These are phyloP conservation scores for Domatiomyces globalis DNA, from an alignment of 2,329 filamentous ascomycete genomes.

Conservation along the genomic window DNA sequence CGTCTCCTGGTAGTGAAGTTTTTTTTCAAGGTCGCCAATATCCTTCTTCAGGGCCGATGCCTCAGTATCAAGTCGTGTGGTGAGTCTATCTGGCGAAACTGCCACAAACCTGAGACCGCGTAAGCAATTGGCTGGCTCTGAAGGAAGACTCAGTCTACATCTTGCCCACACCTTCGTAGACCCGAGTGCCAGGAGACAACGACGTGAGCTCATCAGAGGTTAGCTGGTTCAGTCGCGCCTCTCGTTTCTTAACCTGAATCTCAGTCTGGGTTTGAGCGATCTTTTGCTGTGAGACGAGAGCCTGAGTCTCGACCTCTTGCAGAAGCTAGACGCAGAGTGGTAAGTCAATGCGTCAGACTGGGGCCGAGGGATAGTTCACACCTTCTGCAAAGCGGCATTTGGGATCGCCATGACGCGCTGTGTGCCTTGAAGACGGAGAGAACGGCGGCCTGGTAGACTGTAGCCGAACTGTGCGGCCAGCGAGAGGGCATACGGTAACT, in stretches of 20 bases:
- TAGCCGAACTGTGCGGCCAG: too few species aligned
- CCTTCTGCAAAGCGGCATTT: constrained; percentile 89
- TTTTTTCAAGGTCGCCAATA: constrained; percentile 70
- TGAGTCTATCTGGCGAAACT: constrained; percentile 56
- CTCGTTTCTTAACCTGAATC: constrained; percentile 70
- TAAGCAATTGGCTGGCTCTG: neutral
- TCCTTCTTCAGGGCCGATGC: constrained; percentile 62
- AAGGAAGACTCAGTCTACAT: constrained; percentile 48
- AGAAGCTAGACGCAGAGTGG: constrained; percentile 48
- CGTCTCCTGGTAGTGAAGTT: constrained; percentile 81
- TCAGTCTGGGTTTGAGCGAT: constrained; percentile 75
- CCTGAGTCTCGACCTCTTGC: constrained; percentile 86
- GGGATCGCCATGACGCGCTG: constrained; percentile 65
- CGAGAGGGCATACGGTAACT: neutral
- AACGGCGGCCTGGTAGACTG: neutral
- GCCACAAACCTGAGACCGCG: constrained; percentile 61
- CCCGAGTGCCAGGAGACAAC: constrained; percentile 58
- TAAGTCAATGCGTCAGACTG: constrained; percentile 4
- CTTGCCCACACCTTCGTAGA: constrained; percentile 94
- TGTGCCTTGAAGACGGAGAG: neutral
- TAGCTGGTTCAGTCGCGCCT: constrained; percentile 75
- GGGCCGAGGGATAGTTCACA: constrained; percentile 25
- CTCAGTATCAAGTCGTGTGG: constrained; percentile 61
- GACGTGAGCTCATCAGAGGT: constrained; percentile 71
- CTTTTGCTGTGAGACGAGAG: constrained; percentile 77